A percentile compares a stretch with the other conserved stretches of the same genome.
These are phyloP conservation scores for Morella rubra DNA, from an alignment of 306 rosid genomes.

Conservation along the genomic window DNA sequence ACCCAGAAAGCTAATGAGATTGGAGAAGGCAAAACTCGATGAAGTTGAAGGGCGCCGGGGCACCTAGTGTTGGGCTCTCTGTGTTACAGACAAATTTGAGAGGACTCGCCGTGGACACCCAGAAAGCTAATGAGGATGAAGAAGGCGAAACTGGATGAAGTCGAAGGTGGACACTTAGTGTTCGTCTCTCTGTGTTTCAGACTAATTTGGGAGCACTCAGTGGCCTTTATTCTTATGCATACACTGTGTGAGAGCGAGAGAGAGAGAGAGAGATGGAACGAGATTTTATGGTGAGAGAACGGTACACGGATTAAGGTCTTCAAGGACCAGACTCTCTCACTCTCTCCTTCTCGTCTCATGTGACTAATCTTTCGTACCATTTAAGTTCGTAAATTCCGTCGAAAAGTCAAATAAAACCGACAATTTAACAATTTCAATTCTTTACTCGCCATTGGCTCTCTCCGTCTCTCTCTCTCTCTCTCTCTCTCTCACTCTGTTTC, in stretches of 20 bases:
- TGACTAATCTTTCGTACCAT: slow-evolving; percentile 13
- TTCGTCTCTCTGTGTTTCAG: too few species aligned
- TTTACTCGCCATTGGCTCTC: slow-evolving; percentile 33
- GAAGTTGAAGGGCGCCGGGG: slow-evolving; percentile 16
- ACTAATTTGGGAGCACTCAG: slow-evolving; percentile 14
- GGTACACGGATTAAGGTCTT: slow-evolving; percentile 14
- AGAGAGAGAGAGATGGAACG: slow-evolving; percentile 19
- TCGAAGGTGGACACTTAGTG: too few species aligned
- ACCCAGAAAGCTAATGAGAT: slow-evolving; percentile 28
- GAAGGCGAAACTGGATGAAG: slow-evolving; percentile 31
- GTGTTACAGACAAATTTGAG: too few species aligned
- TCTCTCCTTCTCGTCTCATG: background rate
- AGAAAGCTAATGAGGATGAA: slow-evolving; percentile 22
- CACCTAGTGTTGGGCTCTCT: too few species aligned
- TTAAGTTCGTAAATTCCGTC: slow-evolving; percentile 16
- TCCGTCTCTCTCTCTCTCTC: background rate
- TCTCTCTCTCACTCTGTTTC: slow-evolving; percentile 12
- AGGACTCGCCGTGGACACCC: background rate
- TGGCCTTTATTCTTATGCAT: background rate
- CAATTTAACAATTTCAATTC: slow-evolving; percentile 10
- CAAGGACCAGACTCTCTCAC: slow-evolving; percentile 24
- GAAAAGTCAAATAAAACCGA: background rate
- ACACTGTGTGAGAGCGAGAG: background rate
- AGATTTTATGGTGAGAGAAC: slow-evolving; percentile 2
- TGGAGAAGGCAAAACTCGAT: slow-evolving; percentile 27